A percentile compares a stretch with the other conserved stretches of the same genome.
Evolutionary conservation across 2,329 filamentous ascomycete species (phyloP).

Genomic region (Paracorniculantispora psalliotae): DNA sequence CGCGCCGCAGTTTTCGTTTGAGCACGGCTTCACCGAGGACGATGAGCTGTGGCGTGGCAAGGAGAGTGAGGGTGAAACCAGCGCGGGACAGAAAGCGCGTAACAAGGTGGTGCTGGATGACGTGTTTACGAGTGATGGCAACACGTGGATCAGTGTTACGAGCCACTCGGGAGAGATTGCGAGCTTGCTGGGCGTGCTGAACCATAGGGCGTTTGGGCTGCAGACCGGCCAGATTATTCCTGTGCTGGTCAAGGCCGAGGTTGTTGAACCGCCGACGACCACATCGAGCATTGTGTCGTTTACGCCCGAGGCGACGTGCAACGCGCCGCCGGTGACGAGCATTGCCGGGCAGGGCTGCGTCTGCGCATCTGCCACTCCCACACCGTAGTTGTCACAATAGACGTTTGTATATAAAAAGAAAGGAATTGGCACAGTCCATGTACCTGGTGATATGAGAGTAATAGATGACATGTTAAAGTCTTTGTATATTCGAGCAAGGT

Average conservation of each 20-base stretch:
- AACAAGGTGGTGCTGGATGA: conserved; percentile 50
- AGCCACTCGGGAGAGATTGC: conserved; percentile 55
- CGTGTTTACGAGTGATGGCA: conserved; percentile 47
- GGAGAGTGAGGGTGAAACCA: conserved; percentile 35
- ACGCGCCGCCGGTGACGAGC: conserved; percentile 6
- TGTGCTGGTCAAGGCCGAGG: conserved; percentile 45
- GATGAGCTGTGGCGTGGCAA: conserved; percentile 40
- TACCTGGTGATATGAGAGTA: no score
- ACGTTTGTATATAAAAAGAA: neutral
- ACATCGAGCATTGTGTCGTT: conserved; percentile 11
- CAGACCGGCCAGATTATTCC: conserved; percentile 65
- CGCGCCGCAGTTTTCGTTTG: conserved; percentile 52
- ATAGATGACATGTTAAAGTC: no score
- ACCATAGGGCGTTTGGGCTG: conserved; percentile 57
- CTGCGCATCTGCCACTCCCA: neutral
- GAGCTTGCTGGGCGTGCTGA: conserved; percentile 48
- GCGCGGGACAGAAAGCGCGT: conserved; percentile 43
- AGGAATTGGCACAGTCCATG: no score
- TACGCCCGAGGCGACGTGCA: conserved; percentile 13
- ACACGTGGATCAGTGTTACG: conserved; percentile 55
- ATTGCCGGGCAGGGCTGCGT: conserved; percentile 10
- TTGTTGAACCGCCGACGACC: conserved; percentile 1
- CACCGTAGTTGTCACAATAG: neutral
- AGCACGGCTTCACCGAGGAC: conserved; percentile 55
- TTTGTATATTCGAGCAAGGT: no score